A percentile compares a stretch with the other conserved stretches of the same genome.
Evolutionary conservation across 441 rosid genomes (phyloP).

Genomic region (Eugenia klotzschiana): DNA sequence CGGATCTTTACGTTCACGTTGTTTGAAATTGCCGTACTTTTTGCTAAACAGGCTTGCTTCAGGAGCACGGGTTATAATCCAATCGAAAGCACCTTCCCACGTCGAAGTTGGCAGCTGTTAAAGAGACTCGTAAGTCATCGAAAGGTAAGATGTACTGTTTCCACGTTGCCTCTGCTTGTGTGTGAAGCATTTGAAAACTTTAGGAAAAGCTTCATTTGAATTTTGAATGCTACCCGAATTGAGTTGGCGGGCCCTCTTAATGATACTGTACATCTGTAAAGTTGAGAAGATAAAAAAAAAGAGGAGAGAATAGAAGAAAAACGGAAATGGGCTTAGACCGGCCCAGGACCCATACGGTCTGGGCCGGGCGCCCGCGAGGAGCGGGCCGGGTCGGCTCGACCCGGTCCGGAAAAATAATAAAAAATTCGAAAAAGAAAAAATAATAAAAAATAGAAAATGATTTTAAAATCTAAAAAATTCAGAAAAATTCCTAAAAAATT

Average conservation of each 20-base stretch:
- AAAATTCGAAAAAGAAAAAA: too few species aligned
- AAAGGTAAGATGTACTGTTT: not conserved
- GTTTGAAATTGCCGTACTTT: conserved; percentile 1
- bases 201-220: conserved; percentile 11
- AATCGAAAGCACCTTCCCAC: conserved; percentile 41
- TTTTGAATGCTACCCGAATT: conserved; percentile 18
- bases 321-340: too few species aligned
- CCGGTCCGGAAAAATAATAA: too few species aligned
- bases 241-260: conserved; percentile 14
- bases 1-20: not conserved
- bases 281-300: not conserved
- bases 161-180: not conserved
- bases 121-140: not conserved
- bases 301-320: not conserved
- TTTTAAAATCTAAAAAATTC: too few species aligned
- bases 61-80: conserved; percentile 92
- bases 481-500: too few species aligned
- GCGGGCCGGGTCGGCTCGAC: too few species aligned
- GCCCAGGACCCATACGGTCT: too few species aligned
- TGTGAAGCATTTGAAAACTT: not conserved
- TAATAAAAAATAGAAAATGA: too few species aligned
- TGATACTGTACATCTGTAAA: conserved; percentile 21
- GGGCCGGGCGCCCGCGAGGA: too few species aligned
- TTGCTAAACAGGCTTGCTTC: conserved; percentile 84
- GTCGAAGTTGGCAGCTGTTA: conserved; percentile 15